Evolutionary conservation across 768 basidiomycete genomes (phyloP), one percentile per base, ranked within the genome.

Genomic region (Albatrellus ellisii): DNA sequence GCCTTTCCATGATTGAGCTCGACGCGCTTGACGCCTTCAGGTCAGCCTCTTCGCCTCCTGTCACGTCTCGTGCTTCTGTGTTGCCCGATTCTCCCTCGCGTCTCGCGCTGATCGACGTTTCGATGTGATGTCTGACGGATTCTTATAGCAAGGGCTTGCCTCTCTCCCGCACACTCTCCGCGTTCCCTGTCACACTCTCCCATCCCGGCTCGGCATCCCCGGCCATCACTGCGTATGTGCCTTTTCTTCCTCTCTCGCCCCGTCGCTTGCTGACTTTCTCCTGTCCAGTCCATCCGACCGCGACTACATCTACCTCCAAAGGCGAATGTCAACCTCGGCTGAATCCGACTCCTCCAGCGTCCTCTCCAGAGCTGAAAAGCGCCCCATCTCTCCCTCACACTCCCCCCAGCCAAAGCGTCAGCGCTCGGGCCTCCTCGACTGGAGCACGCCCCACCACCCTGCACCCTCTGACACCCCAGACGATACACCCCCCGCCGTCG

Each of bases 321-420:
- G 82, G 55, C 79, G 82, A 55, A 85, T 87, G 84, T 85, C 84
- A 49, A 77, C 74, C 45, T 83, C 82, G 12, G 69, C 77, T 28
- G 80, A 81, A 62, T 65, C 74, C 4, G 81, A 85, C 20, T 45
- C 49, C 60, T 70, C 67, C 62, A 71, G 66, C 56, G 62, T 68
- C 45, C 65, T 71, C 47, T 77, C 77, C 33, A 65, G 72, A 39
- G 65, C 62, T 7, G 79, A 81, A 52, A 83, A 79, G 55, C 76
- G 72, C 44, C 59, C 66, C 3, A 56, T 68, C 24, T 74, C 77
- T 0, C 75, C 79, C 37, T 59, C 61, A 53, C 33, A 43, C 36
- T 44, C 41, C 29, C 43, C 36, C 6, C 67, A 67, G 48, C 66
- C 70, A 1, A 76, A 74, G 59, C 72, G 69, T 42, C 48, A 64